Percentiles rank a stretch among this genome's conserved stretches.
Conservation (phyloP, 805 yeast species). For the Saturnispora saitoi region DNA sequence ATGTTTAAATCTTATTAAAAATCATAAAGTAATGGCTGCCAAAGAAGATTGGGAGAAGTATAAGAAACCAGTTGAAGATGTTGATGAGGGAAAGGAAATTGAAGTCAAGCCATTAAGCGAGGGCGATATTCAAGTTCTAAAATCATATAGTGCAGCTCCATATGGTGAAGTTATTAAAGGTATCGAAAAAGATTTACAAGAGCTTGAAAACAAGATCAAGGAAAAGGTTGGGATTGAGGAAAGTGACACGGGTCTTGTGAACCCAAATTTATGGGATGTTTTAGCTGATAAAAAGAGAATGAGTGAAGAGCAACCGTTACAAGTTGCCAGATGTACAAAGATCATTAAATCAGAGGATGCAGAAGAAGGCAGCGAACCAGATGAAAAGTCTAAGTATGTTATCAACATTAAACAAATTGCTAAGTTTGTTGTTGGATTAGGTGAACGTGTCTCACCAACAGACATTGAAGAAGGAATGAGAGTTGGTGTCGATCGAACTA, state of each 20-base stretch:
- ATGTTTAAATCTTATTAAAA: background rate
- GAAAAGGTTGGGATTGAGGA: slow-evolving; percentile 93
- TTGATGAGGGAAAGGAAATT: slow-evolving; percentile 49
- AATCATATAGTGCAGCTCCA: slow-evolving; percentile 97
- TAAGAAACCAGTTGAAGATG: slow-evolving; percentile 71
- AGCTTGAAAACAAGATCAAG: slow-evolving; percentile 77
- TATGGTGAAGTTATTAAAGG: slow-evolving; percentile 74
- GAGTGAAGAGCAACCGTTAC: slow-evolving; percentile 91
- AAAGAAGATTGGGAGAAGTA: slow-evolving; percentile 98
- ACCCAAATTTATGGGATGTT: slow-evolving; percentile 96
- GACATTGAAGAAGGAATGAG: slow-evolving; percentile 99
- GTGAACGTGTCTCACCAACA: slow-evolving; percentile 95
- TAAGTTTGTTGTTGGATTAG: slow-evolving; percentile 92
- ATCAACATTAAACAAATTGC: slow-evolving; percentile 97
- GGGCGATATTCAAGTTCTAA: slow-evolving; percentile 94
- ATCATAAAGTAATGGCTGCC: slow-evolving; percentile 70
- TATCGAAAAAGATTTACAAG: slow-evolving; percentile 80
- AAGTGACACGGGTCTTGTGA: slow-evolving; percentile 95
- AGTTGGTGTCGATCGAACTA: slow-evolving; percentile 96
- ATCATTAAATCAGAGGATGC: slow-evolving; percentile 61
- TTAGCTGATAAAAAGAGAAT: slow-evolving; percentile 91
- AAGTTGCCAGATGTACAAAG: slow-evolving; percentile 97
- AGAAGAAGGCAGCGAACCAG: slow-evolving; percentile 32
- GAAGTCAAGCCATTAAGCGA: slow-evolving; percentile 83
- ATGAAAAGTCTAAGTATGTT: slow-evolving; percentile 85